Base-by-base conservation (phyloP, 2,329 filamentous ascomycete genomes). In the Fusarium anguioides region DNA sequence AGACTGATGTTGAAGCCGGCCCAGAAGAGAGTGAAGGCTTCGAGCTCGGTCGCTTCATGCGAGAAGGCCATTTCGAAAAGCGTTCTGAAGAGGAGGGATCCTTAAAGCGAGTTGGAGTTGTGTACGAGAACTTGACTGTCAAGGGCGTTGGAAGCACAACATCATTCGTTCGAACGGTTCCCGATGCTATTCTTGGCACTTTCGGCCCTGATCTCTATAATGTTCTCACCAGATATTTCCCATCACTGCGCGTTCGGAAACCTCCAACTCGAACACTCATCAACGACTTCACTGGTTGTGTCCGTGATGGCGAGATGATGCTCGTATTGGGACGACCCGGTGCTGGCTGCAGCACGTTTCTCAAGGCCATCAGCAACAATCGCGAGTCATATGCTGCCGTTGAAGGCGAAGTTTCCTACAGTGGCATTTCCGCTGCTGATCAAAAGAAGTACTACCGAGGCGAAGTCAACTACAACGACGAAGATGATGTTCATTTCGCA, bases 201-300 rank as follows among this genome's bases (percentile, higher is more conserved):
- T 95, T 96, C 75, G 92, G 92, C 0, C 92, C 92, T 0, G 92
- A 95, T 76, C 79, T 95, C 3, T 95, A 92, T 75, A 84, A 81
- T 21, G 79, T 92, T 8, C 70, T 94, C 15, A 77, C 76, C 27
- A 70, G 74, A 3, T 77, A 75, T 44, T 68, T 84, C 8, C 81
- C 81, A 7, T 64, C 58, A 24, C 56, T 77, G 14, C 69, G 64
- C 4, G 41, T 75, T 29, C 44, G 51, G 24, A 62, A 68, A 12
- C 59, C 70, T 2, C 74, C 70, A 0, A 75, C 72, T 2, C 69
- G 75, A 20, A 67, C 69, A 14, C 67, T 78, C 11, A 69, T 78
- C 37, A 53, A 69, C 39, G 72, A 78, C 45, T 78, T 79, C 53
- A 76, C 77, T 5, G 77, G 77, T 5, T 72, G 73, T 18, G 76